Evolutionary conservation across 345 rosid species (phyloP).

Genomic region (Citrus cavaleriei): DNA sequence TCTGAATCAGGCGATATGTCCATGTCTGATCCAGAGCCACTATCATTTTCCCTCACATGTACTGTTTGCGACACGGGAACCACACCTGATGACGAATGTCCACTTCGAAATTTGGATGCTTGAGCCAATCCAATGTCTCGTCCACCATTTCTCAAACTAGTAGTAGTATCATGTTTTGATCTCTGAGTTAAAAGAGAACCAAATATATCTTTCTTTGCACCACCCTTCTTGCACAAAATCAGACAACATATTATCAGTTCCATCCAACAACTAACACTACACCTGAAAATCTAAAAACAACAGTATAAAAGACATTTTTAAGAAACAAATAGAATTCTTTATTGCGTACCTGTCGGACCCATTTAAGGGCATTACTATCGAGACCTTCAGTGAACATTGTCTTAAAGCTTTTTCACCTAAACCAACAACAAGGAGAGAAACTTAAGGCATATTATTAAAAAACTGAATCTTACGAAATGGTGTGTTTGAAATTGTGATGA

Average conservation of each 20-base stretch:
- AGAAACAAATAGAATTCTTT: neutral
- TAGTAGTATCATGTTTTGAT: constrained; percentile 29
- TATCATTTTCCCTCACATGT: constrained; percentile 27
- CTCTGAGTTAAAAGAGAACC: constrained; percentile 25
- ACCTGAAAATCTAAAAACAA: neutral
- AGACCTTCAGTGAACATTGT: constrained; percentile 49
- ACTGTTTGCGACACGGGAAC: constrained; percentile 30
- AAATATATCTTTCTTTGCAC: constrained; percentile 20
- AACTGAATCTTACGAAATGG: neutral
- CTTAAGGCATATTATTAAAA: neutral
- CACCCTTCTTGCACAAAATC: constrained; percentile 27
- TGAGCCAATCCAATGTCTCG: constrained; percentile 39
- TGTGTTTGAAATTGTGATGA: neutral
- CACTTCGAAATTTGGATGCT: constrained; percentile 29
- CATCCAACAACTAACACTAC: neutral
- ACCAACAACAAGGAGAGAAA: constrained; percentile 4
- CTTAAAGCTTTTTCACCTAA: constrained; percentile 12
- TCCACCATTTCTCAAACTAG: constrained; percentile 27
- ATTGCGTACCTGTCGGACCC: constrained; percentile 43
- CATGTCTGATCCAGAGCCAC: constrained; percentile 62
- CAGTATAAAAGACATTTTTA: neutral
- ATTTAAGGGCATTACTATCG: constrained; percentile 31
- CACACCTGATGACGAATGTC: constrained; percentile 38
- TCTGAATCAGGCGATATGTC: constrained; percentile 58
- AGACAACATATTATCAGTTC: constrained; percentile 4